Conservation (phyloP, 768 basidiomycete species). For the Rhodotorula babjevae region DNA sequence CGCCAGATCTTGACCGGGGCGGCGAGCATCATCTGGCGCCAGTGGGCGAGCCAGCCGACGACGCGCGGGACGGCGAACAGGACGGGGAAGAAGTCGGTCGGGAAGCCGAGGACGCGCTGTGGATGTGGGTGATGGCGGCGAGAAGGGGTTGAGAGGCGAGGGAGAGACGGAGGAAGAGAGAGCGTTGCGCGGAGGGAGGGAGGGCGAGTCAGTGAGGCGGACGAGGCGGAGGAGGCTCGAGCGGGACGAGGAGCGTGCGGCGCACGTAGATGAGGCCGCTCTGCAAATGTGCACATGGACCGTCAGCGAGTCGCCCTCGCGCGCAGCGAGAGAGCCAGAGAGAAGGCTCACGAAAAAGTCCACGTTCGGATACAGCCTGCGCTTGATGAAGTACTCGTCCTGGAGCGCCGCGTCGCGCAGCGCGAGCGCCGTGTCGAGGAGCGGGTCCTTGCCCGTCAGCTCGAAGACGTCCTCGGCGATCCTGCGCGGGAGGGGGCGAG, state of each 20-base stretch:
- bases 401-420: slow-evolving; percentile 82
- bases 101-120: slow-evolving; percentile 54
- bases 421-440: slow-evolving; percentile 82
- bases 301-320: neutral
- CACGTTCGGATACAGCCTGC: slow-evolving; percentile 81
- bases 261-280: slow-evolving; percentile 64
- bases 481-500: neutral
- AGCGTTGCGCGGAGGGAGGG: too few species aligned
- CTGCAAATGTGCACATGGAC: neutral
- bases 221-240: too few species aligned
- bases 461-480: slow-evolving; percentile 36
- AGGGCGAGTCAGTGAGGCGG: too few species aligned
- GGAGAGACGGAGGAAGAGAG: neutral
- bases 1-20: slow-evolving; percentile 81
- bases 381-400: slow-evolving; percentile 79
- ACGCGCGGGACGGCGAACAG: slow-evolving; percentile 87
- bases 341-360: slow-evolving; percentile 53
- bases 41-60: slow-evolving; percentile 88
- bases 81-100: slow-evolving; percentile 89
- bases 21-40: slow-evolving; percentile 85
- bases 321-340: too few species aligned
- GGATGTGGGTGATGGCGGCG: too few species aligned
- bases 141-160: too few species aligned
- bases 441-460: slow-evolving; percentile 77
- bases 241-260: neutral